Evolutionary conservation across 164 flowering plant species (phyloP), one percentile per base, ranked within the genome.

Genomic region (Nymphaea thermarum): DNA sequence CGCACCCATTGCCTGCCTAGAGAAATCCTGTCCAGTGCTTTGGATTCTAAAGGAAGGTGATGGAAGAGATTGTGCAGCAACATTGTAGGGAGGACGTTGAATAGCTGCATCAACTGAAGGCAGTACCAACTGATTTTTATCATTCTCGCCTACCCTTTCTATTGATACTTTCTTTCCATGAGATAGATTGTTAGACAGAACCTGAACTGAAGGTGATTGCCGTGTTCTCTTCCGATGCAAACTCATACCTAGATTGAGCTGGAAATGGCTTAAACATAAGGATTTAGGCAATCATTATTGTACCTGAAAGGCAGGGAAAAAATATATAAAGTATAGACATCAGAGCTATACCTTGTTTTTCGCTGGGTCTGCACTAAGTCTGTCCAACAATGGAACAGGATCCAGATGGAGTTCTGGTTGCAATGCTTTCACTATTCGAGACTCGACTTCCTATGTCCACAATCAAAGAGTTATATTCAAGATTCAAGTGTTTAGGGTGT

Each of bases 351-450:
- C 99, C 97, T 87, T 90, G 0, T 62, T 64, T 6, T 85, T 74
- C 69, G 70, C 76, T 60, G 86, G 83, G 59, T 71, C 72, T 43
- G 69, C 69, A 72, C 78, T 77, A 47, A 95, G 91, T 74, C 85
- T 84, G 65, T 92, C 98, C 72, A 95, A 71, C 76, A 78, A 86
- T 12, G 98, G 99, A 36, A 81, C 73, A 42, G 99, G 99, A 77
- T 92, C 90, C 41, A 95, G 80, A 76, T 77, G 79, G 74, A 95
- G 94, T 66, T 84, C 80, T 68, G 99, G 98, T 70, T 92, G 91
- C 76, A 92, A 71, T 17, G 93, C 94, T 78, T 86, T 92, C 80
- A 95, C 53, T 70, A 90, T 90, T 67, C 91, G 80, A 42, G 99
- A 86, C 76, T 95, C 99, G 7, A 86, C 89, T 85, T 92, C 97